These are phyloP conservation scores for Scenedesmus sp. DNA, from an alignment of 163 green algal genomes.

Conservation along the genomic window DNA sequence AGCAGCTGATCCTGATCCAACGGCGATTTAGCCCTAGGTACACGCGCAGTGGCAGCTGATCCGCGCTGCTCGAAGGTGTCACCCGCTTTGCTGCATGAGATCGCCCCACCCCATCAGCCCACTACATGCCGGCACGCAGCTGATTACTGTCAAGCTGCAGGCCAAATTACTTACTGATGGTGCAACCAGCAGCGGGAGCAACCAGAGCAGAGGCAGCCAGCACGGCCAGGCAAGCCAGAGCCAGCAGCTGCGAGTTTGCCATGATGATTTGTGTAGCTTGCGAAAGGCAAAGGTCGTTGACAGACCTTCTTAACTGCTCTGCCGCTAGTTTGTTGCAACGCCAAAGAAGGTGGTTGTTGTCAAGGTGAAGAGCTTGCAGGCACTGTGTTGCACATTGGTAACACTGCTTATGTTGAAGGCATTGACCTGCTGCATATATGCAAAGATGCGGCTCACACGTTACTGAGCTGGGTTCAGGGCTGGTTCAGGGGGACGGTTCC, in stretches of 20 bases:
- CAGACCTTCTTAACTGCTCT: neutral
- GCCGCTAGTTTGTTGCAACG: no score
- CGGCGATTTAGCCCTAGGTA: neutral
- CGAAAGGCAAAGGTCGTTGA: neutral
- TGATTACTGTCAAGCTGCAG: neutral
- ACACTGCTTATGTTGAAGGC: neutral
- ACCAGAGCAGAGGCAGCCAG: neutral
- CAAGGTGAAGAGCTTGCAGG: no score
- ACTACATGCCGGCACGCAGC: neutral
- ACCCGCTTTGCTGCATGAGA: neutral
- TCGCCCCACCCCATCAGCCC: neutral
- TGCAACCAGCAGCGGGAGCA: neutral
- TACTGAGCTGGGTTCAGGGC: neutral
- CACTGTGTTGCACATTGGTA: neutral
- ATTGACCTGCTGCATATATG: neutral
- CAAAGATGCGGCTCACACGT: neutral
- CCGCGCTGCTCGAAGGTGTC: neutral
- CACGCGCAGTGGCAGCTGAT: neutral
- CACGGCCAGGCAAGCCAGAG: conserved; percentile 25
- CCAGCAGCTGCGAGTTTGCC: conserved; percentile 32
- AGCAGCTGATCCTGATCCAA: neutral
- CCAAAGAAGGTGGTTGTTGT: conserved; percentile 6
- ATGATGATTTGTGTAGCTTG: neutral
- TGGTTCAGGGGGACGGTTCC: neutral
- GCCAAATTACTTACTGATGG: neutral